Percentiles rank a stretch among this genome's conserved stretches.
Evolutionary conservation across 768 basidiomycete genomes (phyloP).

Genomic region (Podaxis mareebaensis): DNA sequence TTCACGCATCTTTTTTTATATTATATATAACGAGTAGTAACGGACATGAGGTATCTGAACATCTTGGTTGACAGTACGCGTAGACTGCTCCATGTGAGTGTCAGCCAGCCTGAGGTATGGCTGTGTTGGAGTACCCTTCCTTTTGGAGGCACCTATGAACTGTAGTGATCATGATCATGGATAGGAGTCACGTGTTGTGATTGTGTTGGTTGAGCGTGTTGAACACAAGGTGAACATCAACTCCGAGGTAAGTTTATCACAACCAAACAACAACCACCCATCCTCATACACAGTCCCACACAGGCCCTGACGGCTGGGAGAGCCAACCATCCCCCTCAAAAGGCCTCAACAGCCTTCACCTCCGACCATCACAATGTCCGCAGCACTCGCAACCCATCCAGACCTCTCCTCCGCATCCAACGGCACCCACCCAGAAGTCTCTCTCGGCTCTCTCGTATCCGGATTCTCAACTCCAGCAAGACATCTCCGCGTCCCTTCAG

Average conservation of each 20-base stretch:
- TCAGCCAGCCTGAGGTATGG: background rate
- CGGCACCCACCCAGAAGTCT: slow-evolving; percentile 55
- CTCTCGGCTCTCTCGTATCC: slow-evolving; percentile 55
- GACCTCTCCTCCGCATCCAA: slow-evolving; percentile 4
- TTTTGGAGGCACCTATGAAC: background rate
- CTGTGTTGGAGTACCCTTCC: background rate
- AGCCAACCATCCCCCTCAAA: background rate
- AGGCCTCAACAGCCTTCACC: background rate
- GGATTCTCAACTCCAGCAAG: slow-evolving; percentile 55
- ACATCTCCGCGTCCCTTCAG: slow-evolving; percentile 44
- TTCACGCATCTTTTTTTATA: background rate
- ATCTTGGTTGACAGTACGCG: background rate
- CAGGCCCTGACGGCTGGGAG: background rate
- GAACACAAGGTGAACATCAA: background rate
- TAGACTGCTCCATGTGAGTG: background rate
- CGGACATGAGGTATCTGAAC: background rate
- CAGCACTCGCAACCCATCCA: slow-evolving; percentile 6
- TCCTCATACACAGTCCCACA: background rate
- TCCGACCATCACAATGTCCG: slow-evolving; percentile 5
- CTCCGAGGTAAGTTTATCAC: background rate
- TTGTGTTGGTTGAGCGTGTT: background rate
- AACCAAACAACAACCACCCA: background rate
- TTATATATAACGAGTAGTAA: background rate
- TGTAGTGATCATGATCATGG: background rate
- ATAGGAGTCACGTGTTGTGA: background rate